Evolutionary conservation across 1,139 yeast genomes (phyloP), one percentile per base, ranked within the genome.

Genomic region (Taphrina deformans): DNA sequence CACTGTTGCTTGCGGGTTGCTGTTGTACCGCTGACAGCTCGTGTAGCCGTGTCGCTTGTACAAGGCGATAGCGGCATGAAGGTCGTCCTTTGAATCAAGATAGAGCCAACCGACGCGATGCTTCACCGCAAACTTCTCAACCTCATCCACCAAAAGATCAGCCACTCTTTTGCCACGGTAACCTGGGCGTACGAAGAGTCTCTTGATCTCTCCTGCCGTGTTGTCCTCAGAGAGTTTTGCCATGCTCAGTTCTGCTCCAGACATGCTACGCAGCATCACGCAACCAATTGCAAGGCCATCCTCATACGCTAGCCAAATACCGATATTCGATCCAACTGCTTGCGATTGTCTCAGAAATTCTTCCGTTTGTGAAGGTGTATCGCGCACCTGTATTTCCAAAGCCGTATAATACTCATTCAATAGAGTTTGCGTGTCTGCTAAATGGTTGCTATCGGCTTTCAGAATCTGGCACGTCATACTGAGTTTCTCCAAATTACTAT

Each of bases 11-110:
- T 59, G 63, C 1, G 56, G 55, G 21, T 59, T 59, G 18, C 9
- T 38, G 21, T 59, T 59, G 40, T 59, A 59, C 3, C 63, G 48
- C 38, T 35, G 41, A 50, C 63, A 59, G 18, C 27, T 56, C 24
- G n/a, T 16, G 26, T 59, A 59, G 38, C 63, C 63, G 14, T 44
- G 55, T 31, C 55, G 31, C 31, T 18, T 48, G 44, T 59, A 59
- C 31, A 59, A 10, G 21, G 48, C 29, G 12, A 59, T 24, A n/a
- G 63, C 63, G 10, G 56, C 46, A 24, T 21, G 21, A 10, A 59
- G 31, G 23, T 50, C 56, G 40, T 48, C 55, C 40, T 59, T 48
- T 21, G 63, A 59, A 27, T 59, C 63, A 21, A 59, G 63, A 27
- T 59, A 59, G 21, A 59, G 26, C 50, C 55, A 59, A 7, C n/a